Conservation (phyloP, 176 grass and related monocot genomes). For the Avena atlantica region DNA sequence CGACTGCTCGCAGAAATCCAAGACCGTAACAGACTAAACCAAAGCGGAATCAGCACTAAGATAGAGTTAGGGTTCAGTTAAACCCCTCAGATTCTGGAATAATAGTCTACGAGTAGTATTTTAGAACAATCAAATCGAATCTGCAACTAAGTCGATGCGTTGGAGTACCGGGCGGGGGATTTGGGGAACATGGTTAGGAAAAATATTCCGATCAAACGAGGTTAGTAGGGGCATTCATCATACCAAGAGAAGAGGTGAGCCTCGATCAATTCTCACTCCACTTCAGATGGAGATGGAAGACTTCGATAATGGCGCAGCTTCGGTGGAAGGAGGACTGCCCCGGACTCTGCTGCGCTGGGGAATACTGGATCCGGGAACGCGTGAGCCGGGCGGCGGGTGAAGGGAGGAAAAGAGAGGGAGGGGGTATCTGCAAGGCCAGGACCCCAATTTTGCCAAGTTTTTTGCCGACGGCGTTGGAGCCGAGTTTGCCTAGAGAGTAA, state of each 20-base stretch:
- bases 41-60: background rate
- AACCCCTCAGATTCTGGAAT: background rate
- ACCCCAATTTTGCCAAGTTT: no score
- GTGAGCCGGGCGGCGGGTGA: constrained; percentile 8
- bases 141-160: background rate
- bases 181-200: background rate
- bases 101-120: background rate
- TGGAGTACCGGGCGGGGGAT: background rate
- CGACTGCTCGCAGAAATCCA: background rate
- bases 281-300: constrained; percentile 7
- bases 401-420: background rate
- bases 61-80: constrained; percentile 14
- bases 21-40: background rate
- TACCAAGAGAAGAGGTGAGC: constrained; percentile 13
- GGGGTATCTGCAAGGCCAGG: background rate
- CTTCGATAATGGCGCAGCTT: background rate
- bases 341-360: background rate
- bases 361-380: background rate
- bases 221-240: background rate
- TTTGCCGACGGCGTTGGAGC: no score
- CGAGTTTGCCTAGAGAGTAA: no score
- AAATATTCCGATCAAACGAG: background rate
- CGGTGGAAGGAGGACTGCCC: constrained; percentile 15
- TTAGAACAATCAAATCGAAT: background rate
- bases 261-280: background rate